A percentile compares a stretch with the other conserved stretches of the same genome.
Conservation (phyloP, 495 filamentous ascomycete genomes). For the Lasiosphaeria hispida region DNA sequence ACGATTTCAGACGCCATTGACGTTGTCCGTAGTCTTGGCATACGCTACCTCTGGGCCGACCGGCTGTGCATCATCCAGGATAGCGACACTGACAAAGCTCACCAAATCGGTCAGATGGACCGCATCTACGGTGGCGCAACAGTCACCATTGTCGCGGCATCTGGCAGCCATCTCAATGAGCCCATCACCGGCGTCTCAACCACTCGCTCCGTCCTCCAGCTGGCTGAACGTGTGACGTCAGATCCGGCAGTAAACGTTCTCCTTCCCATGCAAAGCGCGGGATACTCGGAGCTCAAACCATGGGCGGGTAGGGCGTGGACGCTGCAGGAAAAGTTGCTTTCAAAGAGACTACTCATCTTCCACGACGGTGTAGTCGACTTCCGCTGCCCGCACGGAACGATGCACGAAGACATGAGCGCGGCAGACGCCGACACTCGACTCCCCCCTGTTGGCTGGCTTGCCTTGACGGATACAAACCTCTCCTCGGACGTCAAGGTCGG, state of each 20-base stretch:
- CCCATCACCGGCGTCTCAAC: too few relatives aligned
- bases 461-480: not conserved
- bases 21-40: conserved; percentile 16
- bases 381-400: conserved; percentile 20
- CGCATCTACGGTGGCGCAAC: conserved; percentile 22
- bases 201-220: not conserved
- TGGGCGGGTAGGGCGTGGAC: conserved; percentile 35
- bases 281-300: not conserved
- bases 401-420: conserved; percentile 19
- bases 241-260: not conserved
- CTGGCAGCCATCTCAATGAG: too few relatives aligned
- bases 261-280: not conserved
- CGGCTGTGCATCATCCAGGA: conserved; percentile 34
- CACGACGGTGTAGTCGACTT: conserved; percentile 17
- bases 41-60: conserved; percentile 36
- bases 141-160: conserved; percentile 19
- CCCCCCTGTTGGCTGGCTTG: not conserved
- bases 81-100: conserved; percentile 21
- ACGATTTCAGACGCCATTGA: conserved; percentile 25
- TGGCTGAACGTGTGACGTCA: not conserved
- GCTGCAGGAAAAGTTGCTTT: conserved; percentile 30
- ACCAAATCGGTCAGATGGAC: conserved; percentile 26
- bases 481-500: not conserved
- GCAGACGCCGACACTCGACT: not conserved
- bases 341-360: conserved; percentile 24